Percentiles rank a stretch among this genome's conserved stretches.
phyloP scores from a whole-genome alignment of 2,329 filamentous ascomycete genomes.

The Rhinocladiella similis region DNA sequence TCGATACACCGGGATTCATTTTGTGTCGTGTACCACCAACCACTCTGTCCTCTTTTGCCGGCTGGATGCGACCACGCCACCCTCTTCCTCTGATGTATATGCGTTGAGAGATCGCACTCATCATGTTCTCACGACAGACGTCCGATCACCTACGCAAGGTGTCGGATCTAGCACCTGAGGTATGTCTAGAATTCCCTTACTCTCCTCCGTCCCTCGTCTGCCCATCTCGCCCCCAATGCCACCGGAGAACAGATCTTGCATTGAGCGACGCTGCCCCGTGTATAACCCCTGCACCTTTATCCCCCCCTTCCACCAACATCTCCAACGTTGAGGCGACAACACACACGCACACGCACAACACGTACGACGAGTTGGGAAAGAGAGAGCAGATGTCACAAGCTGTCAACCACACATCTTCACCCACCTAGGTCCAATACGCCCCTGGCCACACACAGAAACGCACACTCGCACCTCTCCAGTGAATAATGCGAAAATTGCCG shows the following conservation, averaged over 20 bases:
- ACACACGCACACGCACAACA: too few relatives aligned
- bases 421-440: too few relatives aligned
- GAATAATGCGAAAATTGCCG: not conserved
- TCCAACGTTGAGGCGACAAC: too few relatives aligned
- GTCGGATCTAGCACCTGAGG: constrained; percentile 15
- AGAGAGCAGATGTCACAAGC: not conserved
- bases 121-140: constrained; percentile 15
- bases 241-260: not conserved
- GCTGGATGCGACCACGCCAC: not conserved
- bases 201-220: not conserved
- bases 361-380: too few relatives aligned
- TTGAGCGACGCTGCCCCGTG: not conserved
- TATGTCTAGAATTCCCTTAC: constrained; percentile 10
- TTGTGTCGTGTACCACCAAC: not conserved
- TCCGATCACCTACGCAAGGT: constrained; percentile 16
- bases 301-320: too few relatives aligned
- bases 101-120: not conserved
- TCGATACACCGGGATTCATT: not conserved
- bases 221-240: not conserved
- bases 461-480: not conserved
- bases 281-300: too few relatives aligned
- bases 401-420: constrained; percentile 6
- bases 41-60: not conserved
- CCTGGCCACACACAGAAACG: too few relatives aligned
- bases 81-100: not conserved